Evolutionary conservation across 441 rosid species (phyloP).

Genomic region (Gossypium schwendimanii): DNA sequence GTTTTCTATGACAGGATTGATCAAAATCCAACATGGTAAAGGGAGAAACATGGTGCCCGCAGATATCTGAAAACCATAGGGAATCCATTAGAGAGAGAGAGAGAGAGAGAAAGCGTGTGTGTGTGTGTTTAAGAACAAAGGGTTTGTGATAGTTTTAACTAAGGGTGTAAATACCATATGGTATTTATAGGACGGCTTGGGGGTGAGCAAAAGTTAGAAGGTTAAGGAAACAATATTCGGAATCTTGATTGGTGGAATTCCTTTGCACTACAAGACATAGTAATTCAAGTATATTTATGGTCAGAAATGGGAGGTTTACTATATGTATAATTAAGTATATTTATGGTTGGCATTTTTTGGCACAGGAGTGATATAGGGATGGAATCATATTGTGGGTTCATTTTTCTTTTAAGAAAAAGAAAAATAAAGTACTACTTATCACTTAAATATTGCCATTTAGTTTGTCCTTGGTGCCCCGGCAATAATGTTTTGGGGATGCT

Average conservation of each 20-base stretch:
- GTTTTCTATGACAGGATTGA: not conserved
- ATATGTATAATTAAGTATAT: not conserved
- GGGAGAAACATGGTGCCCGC: slow-evolving; percentile 3
- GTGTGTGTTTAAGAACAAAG: not conserved
- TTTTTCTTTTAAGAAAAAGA: not conserved
- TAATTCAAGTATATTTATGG: not conserved
- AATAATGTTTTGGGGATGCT: not conserved
- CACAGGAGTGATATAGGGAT: not conserved
- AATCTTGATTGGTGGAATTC: slow-evolving; percentile 36
- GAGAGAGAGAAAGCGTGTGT: not conserved
- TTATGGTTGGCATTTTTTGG: not conserved
- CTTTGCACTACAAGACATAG: slow-evolving; percentile 37
- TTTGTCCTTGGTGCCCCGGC: not conserved
- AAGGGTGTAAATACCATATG: not conserved
- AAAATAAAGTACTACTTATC: not conserved
- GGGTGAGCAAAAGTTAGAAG: not conserved
- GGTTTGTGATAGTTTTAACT: not conserved
- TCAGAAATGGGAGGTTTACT: not conserved
- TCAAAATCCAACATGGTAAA: slow-evolving; percentile 13
- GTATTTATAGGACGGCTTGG: slow-evolving; percentile 10
- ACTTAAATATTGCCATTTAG: not conserved
- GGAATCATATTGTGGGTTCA: not conserved
- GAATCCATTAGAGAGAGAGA: slow-evolving; percentile 33
- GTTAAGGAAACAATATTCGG: slow-evolving; percentile 9
- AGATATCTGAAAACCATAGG: slow-evolving; percentile 18